Base-by-base conservation (phyloP, 2,329 filamentous ascomycete species). In the Sporothrix phasma region DNA sequence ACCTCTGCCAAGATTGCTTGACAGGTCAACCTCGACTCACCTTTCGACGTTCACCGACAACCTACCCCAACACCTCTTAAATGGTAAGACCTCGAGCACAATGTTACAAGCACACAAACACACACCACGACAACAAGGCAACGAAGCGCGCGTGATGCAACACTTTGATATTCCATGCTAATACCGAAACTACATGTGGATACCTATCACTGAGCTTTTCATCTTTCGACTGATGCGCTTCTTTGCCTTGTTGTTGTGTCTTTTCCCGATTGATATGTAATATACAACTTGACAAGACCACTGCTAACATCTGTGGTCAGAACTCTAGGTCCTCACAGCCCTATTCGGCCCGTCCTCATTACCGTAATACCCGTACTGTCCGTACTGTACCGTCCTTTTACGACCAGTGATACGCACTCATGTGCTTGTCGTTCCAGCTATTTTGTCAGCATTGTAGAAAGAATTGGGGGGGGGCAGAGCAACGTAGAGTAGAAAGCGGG, bases 161-260 rank as follows among this genome's bases (percentile, higher is more conserved):
- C 78, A 82, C 77, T 77, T 63, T 78, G 80, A 80, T 78, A 85
- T 86, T 88, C 85, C 84, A 88, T 89, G 87, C 87, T 89, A 89
- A 89, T 84, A 78, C 88, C 80, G 86, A 90, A 85, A 72, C 72
- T 70, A 71, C 72, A 83, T 86, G 84, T 88, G 82, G 84, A 88
- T 78, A 77, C 79, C 56, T 84, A 80, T 70, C 72, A 78, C 81
- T 82, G 85, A 67, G 82, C 86, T 89, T 89, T 90, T 90, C 87
- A 90, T 89, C 87, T 89, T 89, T 89, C 87, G 82, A 82, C 86
- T 90, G 88, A 90, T 76, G 76, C 77, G 73, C 72, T 70, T 69
- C 64, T 70, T 69, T 70, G 69, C 69, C 64, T 69, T 65, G 66
- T 69, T 70, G 65, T 69, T 70, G 69, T 69, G 64, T 69, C 70